These are phyloP conservation scores for Trichosporon coremiiforme DNA, from an alignment of 1,284 basidiomycete genomes.

Conservation along the genomic window DNA sequence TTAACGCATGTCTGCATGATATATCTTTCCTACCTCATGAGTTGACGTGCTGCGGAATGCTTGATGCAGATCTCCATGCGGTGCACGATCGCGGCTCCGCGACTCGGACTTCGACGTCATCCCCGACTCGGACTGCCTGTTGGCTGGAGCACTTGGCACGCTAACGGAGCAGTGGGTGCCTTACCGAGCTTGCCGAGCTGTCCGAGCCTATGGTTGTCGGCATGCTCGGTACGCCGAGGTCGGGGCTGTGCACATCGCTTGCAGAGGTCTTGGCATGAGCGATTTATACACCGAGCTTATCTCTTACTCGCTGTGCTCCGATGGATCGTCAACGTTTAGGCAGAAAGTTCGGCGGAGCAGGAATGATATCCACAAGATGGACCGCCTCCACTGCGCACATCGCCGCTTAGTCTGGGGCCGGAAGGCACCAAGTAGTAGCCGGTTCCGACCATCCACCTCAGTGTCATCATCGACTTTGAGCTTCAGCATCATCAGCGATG, in stretches of 20 bases:
- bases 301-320: background rate
- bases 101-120: background rate
- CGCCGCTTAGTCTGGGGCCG: background rate
- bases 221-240: background rate
- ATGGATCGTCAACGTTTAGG: background rate
- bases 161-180: background rate
- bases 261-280: background rate
- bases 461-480: background rate
- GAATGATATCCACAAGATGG: background rate
- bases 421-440: background rate
- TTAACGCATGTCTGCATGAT: background rate
- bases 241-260: slow-evolving; percentile 1
- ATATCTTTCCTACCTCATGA: background rate
- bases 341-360: background rate
- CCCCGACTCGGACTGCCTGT: background rate
- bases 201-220: background rate
- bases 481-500: slow-evolving; percentile 9
- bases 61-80: background rate
- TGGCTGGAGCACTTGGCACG: no score
- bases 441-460: background rate
- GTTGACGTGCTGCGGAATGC: background rate
- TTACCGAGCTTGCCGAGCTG: background rate
- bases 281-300: background rate
- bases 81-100: background rate
- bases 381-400: background rate